A percentile compares a stretch with the other conserved stretches of the same genome.
Evolutionary conservation across 2,329 filamentous ascomycete species (phyloP).

Genomic region (Talaromyces sp.): DNA sequence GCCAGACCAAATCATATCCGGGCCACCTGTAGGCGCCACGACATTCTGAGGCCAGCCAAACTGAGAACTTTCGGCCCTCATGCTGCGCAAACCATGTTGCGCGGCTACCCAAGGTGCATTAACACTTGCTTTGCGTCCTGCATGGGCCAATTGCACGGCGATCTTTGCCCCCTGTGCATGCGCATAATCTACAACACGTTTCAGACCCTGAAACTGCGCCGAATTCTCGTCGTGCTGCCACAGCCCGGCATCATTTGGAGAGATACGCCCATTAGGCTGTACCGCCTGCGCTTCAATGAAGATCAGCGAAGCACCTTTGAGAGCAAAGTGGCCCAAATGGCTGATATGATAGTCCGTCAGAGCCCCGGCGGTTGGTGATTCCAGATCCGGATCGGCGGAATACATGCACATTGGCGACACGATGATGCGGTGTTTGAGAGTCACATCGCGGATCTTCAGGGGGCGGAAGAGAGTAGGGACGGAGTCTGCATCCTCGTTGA

Average conservation of each 20-base stretch:
- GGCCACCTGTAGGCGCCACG: slow-evolving; percentile 28
- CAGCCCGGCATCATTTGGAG: slow-evolving; percentile 56
- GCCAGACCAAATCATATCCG: slow-evolving; percentile 54
- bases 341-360: slow-evolving; percentile 75
- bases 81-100: slow-evolving; percentile 17
- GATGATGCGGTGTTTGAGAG: slow-evolving; percentile 61
- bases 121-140: slow-evolving; percentile 59
- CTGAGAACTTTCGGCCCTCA: slow-evolving; percentile 44
- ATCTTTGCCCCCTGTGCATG: slow-evolving; percentile 72
- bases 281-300: slow-evolving; percentile 76
- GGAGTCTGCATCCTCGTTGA: slow-evolving; percentile 30
- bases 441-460: slow-evolving; percentile 51
- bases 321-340: slow-evolving; percentile 71
- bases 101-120: slow-evolving; percentile 45
- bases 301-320: slow-evolving; percentile 66
- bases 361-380: slow-evolving; percentile 50
- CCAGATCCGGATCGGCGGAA: slow-evolving; percentile 48
- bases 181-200: slow-evolving; percentile 65
- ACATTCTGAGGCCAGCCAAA: slow-evolving; percentile 53
- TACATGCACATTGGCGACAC: slow-evolving; percentile 62
- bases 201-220: slow-evolving; percentile 64
- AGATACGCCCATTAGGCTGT: slow-evolving; percentile 70
- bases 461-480: slow-evolving; percentile 52
- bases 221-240: slow-evolving; percentile 62
- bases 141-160: slow-evolving; percentile 75